Evolutionary conservation across 208 protist species (phyloP), one percentile per base, ranked within the genome.

Genomic region (Angomonas ambiguus): DNA sequence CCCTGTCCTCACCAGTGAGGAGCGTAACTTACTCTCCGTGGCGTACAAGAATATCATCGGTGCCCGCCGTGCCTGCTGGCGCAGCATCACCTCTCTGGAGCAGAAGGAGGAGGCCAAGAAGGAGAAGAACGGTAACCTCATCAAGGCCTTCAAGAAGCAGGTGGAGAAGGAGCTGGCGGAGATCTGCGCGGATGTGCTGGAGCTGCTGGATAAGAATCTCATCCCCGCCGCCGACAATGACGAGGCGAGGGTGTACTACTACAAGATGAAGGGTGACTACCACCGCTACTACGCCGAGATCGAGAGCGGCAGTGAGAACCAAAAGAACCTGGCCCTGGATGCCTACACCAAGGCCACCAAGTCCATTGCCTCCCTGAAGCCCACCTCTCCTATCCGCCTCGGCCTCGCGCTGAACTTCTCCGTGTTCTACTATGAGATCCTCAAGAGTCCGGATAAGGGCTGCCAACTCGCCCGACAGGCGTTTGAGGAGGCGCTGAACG

Each of bases 21-120:
- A 99, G 83, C 88, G 98, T 72, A 99, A 99, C 76, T 87, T 99
- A 2, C 94, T 99, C 35, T 99, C 98, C n/a, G 98, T 99, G 27
- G 99, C 99, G 22, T 99, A 99, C 93, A 99, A 99, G 88, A 99
- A 99, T 82, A 97, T 99, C 55, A 98, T 99, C 85, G 98, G 98
- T 65, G 85, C 97, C 22, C 93, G 98, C 60, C 97, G 99, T 74
- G 96, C 98, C 16, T 98, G 98, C 63, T 99, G 98, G 97, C 89
- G 98, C 74, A 99, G 98, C 71, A 93, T 99, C 67, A 98, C 88
- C 45, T 92, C 92, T 0, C 98, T 99, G 60, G 97, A 99, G 77
- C 85, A 98, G 71, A 98, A 98, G 76, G 93, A 98, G 72, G 93
- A 95, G 78, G 78, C 74, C 49, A 80, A 85, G 71, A 90, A 97